A percentile compares a stretch with the other conserved stretches of the same genome.
These are phyloP conservation scores for Syncephalis fuscata DNA, from an alignment of 371 early-diverging fungal species.

Conservation along the genomic window DNA sequence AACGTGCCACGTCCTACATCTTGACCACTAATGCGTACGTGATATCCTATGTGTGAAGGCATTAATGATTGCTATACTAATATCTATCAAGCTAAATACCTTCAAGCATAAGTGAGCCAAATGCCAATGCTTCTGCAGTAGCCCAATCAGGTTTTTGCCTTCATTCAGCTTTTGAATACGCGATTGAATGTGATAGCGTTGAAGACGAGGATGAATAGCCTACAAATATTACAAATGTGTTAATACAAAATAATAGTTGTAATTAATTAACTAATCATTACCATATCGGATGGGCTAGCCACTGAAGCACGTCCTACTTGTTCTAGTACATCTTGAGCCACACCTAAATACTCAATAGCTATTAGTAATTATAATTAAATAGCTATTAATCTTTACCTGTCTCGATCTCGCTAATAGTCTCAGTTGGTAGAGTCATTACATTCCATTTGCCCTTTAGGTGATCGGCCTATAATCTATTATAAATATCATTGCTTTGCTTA, in stretches of 20 bases:
- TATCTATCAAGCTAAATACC: slow-evolving; percentile 16
- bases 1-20: slow-evolving; percentile 97
- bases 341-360: slow-evolving; percentile 27
- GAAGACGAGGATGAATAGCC: slow-evolving; percentile 53
- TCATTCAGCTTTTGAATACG: slow-evolving; percentile 48
- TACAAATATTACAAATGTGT: not conserved
- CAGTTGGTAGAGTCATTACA: slow-evolving; percentile 31
- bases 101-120: slow-evolving; percentile 72
- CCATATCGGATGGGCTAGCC: slow-evolving; percentile 35
- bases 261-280: slow-evolving; percentile 7
- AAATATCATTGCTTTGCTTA: slow-evolving; percentile 1
- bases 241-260: not conserved
- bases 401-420: slow-evolving; percentile 23
- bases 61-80: too few relatives aligned
- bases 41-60: slow-evolving; percentile 21
- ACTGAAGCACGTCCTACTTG: slow-evolving; percentile 62
- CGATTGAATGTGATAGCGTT: slow-evolving; percentile 75
- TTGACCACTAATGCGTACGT: slow-evolving; percentile 89
- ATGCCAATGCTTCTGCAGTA: slow-evolving; percentile 87
- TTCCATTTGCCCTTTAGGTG: slow-evolving; percentile 57
- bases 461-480: slow-evolving; percentile 13
- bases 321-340: slow-evolving; percentile 28
- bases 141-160: slow-evolving; percentile 88
- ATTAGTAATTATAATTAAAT: not conserved
- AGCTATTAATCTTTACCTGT: slow-evolving; percentile 16